Conservation (phyloP, 2,329 filamentous ascomycete species). For the Cladorrhinum sp. region DNA sequence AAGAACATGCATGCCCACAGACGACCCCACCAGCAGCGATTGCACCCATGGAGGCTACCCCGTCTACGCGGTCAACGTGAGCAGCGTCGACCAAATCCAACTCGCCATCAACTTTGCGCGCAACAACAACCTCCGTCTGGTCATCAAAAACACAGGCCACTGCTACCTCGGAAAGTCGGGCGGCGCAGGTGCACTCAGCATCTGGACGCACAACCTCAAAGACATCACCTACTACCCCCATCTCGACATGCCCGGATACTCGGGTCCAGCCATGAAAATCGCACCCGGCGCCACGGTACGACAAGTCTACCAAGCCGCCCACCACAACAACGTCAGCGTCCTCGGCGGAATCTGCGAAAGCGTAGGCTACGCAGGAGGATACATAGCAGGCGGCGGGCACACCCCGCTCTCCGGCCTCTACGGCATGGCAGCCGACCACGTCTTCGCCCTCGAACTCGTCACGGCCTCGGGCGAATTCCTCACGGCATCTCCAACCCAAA, state of each 20-base stretch:
- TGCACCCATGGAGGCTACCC: slow-evolving; percentile 39
- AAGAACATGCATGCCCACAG: slow-evolving; percentile 16
- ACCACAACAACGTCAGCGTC: slow-evolving; percentile 37
- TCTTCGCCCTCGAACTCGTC: slow-evolving; percentile 45
- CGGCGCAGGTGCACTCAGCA: slow-evolving; percentile 35
- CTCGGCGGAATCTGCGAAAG: slow-evolving; percentile 50
- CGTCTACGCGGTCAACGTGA: slow-evolving; percentile 33
- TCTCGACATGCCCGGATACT: slow-evolving; percentile 38
- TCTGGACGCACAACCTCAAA: slow-evolving; percentile 44
- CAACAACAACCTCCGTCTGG: slow-evolving; percentile 42
- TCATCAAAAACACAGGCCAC: slow-evolving; percentile 46
- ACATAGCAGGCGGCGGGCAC: slow-evolving; percentile 50
- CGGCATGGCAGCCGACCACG: slow-evolving; percentile 46
- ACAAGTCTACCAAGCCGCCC: slow-evolving; percentile 40
- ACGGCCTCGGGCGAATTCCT: slow-evolving; percentile 44
- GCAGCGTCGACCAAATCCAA: slow-evolving; percentile 25
- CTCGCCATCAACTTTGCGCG: slow-evolving; percentile 35
- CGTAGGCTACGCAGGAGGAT: slow-evolving; percentile 57
- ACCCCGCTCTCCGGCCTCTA: slow-evolving; percentile 43
- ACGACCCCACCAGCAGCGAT: slow-evolving; percentile 33
- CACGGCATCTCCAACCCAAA: slow-evolving; percentile 34
- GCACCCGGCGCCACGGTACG: slow-evolving; percentile 46
- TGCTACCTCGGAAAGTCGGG: slow-evolving; percentile 36
- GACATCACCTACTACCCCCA: slow-evolving; percentile 27
- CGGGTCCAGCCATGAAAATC: slow-evolving; percentile 44